phyloP scores from a whole-genome alignment of 73 alveolate species.

The Halteria grandinella region DNA sequence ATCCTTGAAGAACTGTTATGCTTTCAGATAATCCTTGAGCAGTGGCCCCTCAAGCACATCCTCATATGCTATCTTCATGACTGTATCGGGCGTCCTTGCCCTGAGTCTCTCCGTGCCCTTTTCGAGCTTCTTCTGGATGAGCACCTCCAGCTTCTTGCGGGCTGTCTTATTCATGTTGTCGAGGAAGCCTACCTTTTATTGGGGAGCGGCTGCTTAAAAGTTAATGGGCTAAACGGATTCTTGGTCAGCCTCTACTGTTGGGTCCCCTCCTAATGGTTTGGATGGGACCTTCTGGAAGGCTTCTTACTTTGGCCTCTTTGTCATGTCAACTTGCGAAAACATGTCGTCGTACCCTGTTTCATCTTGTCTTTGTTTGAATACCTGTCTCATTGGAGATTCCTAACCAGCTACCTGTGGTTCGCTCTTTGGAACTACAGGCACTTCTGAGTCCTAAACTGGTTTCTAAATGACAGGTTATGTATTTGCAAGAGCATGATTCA shows the following conservation, averaged over 20 bases:
- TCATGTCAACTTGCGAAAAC: too few relatives aligned
- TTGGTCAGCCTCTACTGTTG: neutral
- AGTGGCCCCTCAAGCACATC: constrained; percentile 7
- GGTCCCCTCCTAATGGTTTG: too few relatives aligned
- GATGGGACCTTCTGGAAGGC: too few relatives aligned
- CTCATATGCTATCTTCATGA: neutral
- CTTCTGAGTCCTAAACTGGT: neutral
- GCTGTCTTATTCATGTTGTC: neutral
- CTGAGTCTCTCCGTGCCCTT: too few relatives aligned
- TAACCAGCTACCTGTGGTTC: neutral
- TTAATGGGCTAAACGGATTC: neutral
- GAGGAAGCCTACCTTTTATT: neutral
- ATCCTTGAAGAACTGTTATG: constrained; percentile 2
- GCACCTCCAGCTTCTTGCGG: neutral
- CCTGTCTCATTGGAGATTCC: neutral
- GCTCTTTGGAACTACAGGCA: neutral
- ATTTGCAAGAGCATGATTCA: neutral
- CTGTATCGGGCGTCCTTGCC: too few relatives aligned
- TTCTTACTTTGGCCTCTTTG: too few relatives aligned
- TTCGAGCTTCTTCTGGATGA: neutral
- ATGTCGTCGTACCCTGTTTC: too few relatives aligned
- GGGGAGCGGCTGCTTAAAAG: neutral
- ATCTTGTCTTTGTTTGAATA: too few relatives aligned
- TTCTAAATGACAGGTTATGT: neutral
- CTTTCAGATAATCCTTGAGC: constrained; percentile 2